Base-by-base conservation (phyloP, 768 basidiomycete genomes). In the Auricularia heimuer region DNA sequence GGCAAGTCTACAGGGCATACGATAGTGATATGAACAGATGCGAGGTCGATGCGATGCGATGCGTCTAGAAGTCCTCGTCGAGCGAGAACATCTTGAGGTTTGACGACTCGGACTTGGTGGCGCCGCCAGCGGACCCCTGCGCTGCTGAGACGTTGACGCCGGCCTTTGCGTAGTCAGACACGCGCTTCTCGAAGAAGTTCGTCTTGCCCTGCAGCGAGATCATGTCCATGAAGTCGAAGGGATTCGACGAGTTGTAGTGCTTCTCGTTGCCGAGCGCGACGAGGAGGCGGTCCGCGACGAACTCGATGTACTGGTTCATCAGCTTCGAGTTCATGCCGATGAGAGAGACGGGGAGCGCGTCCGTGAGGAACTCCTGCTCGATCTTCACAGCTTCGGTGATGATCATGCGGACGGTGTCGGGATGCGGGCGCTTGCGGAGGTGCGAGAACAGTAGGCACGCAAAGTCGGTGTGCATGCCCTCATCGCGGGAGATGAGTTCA, bases 381-480 rank as follows among this genome's bases (percentile, higher is more conserved):
- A 95, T 93, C 63, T 74, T 77, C 61, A 94, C 93, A 1, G 95
- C 95, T 70, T 96, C 87, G 0, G 76, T 78, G 70, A 98, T 89
- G 73, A 96, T 90, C 11, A 70, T 72, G 62, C 78, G 73, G 62
- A 98, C 83, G 16, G 83, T 85, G 37, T 89, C 80, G 0, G 94
- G 92, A 71, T 94, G 91, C 0, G 94, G 91, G 4, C 90, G 82
- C 54, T 86, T 84, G 67, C 82, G 81, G 36, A 98, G 81, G 72
- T 97, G 90, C 63, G 82, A 84, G 77, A 95, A 94, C 37, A 97
- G 81, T 1, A 97, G 77, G 73, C 94, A 96, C 0, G 94, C 93
- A 71, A 97, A 95, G 75, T 98, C 94, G 72, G 94, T 96, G 75
- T 98, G 95, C 79, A 97, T 87, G 61, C 94, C 95, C 76, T 97